These are phyloP conservation scores for Stramenopiles sp. DNA, from an alignment of 352 stramenopile genomes.

Conservation along the genomic window DNA sequence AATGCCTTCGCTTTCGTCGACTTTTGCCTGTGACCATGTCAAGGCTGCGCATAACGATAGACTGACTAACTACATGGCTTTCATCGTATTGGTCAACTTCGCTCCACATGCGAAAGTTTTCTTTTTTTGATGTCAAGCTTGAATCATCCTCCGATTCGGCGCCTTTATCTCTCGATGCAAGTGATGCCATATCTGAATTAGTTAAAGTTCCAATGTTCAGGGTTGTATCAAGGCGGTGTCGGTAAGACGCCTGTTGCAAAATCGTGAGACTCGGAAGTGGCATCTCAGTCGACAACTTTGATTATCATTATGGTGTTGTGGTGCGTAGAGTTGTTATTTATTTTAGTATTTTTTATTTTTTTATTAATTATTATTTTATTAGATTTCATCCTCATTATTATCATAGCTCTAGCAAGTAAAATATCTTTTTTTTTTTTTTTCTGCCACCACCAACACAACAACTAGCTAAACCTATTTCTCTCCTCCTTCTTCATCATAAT, in stretches of 20 bases:
- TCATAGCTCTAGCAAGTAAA: background rate
- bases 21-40: background rate
- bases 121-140: background rate
- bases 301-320: too few relatives aligned
- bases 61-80: slow-evolving; percentile 11
- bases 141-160: background rate
- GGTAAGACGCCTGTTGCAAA: too few relatives aligned
- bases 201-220: background rate
- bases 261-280: too few relatives aligned
- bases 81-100: background rate
- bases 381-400: background rate
- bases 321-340: too few relatives aligned
- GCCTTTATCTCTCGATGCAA: background rate
- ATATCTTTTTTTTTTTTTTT: background rate
- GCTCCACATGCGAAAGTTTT: slow-evolving; percentile 2
- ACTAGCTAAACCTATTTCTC: background rate
- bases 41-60: background rate
- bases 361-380: slow-evolving; percentile 3
- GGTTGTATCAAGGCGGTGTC: background rate
- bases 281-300: too few relatives aligned
- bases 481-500: background rate
- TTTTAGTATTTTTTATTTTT: background rate
- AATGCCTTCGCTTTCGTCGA: background rate
- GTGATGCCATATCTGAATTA: background rate
- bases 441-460: background rate